phyloP scores from a whole-genome alignment of 106 monocot species.

The Iris macrosiphon region DNA sequence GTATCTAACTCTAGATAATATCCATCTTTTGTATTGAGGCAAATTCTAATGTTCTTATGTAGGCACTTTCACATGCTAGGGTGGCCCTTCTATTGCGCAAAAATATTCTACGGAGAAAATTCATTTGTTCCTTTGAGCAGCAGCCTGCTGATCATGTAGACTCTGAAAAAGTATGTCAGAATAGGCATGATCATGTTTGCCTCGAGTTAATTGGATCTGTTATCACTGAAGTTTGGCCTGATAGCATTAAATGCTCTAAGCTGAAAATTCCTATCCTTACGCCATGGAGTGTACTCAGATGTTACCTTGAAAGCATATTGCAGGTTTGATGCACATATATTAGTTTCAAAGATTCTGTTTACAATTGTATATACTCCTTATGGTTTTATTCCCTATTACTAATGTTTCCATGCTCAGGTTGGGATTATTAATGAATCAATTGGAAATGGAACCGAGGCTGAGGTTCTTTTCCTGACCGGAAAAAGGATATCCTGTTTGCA shows the following conservation, averaged over 20 bases:
- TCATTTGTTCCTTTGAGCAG: conserved; percentile 15
- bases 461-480: conserved; percentile 54
- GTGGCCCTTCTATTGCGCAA: conserved; percentile 45
- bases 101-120: conserved; percentile 54
- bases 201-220: conserved; percentile 44
- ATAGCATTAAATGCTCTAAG: background rate
- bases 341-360: too few relatives aligned
- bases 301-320: conserved; percentile 82
- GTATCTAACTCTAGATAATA: too few relatives aligned
- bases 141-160: conserved; percentile 1
- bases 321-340: conserved; percentile 45
- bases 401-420: conserved; percentile 32
- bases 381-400: too few relatives aligned
- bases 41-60: too few relatives aligned
- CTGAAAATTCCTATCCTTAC: conserved; percentile 33
- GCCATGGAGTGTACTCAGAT: conserved; percentile 67
- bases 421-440: conserved; percentile 53
- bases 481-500: conserved; percentile 50
- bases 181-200: conserved; percentile 5
- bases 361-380: too few relatives aligned
- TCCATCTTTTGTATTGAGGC: too few relatives aligned
- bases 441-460: conserved; percentile 65
- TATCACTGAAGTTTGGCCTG: conserved; percentile 50
- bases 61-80: conserved; percentile 67
- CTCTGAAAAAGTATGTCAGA: background rate